Conservation (phyloP, 495 filamentous ascomycete species). For the Clohesyomyces aquaticus region DNA sequence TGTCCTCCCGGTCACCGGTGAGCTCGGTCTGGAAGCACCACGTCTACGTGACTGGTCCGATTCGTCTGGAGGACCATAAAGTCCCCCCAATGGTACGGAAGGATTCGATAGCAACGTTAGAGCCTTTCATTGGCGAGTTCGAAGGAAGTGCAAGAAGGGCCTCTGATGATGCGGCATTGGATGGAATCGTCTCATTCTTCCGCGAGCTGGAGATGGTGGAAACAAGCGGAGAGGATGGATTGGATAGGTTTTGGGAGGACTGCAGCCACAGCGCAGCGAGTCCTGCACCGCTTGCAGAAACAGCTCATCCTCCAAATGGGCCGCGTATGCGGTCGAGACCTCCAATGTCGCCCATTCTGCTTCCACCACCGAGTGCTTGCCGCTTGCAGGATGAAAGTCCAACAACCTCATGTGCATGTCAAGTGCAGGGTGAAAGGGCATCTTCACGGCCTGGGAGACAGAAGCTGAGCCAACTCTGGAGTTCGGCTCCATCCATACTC, state of each 20-base stretch:
- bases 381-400: too few relatives aligned
- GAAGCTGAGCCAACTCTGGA: too few relatives aligned
- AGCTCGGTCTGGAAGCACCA: neutral
- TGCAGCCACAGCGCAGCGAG: neutral
- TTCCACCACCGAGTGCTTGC: neutral
- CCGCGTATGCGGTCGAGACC: slow-evolving; percentile 8
- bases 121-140: slow-evolving; percentile 8
- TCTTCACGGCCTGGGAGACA: too few relatives aligned
- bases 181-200: slow-evolving; percentile 26
- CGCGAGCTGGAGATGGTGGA: slow-evolving; percentile 8
- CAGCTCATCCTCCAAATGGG: slow-evolving; percentile 2
- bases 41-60: slow-evolving; percentile 28
- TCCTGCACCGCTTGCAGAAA: slow-evolving; percentile 1
- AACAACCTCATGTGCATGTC: too few relatives aligned
- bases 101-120: slow-evolving; percentile 21
- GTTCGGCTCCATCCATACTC: too few relatives aligned
- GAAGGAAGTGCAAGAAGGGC: slow-evolving; percentile 2
- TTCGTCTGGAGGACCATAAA: slow-evolving; percentile 15
- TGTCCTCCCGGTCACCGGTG: neutral
- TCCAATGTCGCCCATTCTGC: neutral
- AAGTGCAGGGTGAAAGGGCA: too few relatives aligned
- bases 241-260: slow-evolving; percentile 33
- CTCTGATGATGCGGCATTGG: slow-evolving; percentile 26
- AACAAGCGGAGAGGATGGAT: slow-evolving; percentile 7
- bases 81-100: neutral